These are phyloP conservation scores for Scedosporium aurantiacum DNA, from an alignment of 2,329 filamentous ascomycete species.

Conservation along the genomic window DNA sequence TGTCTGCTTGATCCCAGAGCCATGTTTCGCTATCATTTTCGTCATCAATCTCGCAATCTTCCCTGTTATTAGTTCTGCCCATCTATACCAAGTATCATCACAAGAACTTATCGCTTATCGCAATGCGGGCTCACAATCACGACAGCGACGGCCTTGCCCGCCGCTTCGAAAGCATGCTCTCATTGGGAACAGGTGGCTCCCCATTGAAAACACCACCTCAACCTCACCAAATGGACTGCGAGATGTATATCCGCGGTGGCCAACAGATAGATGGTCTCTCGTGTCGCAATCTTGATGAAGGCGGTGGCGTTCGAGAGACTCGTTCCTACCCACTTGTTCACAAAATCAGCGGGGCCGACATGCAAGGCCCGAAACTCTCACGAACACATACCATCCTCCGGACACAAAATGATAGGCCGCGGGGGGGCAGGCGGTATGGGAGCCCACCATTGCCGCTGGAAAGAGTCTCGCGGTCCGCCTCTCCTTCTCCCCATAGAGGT, in stretches of 20 bases:
- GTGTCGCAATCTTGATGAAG: background rate
- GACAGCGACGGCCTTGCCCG: background rate
- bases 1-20: no score
- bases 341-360: background rate
- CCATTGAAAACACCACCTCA: background rate
- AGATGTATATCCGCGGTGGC: background rate
- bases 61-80: no score
- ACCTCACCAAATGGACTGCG: background rate
- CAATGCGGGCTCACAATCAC: background rate
- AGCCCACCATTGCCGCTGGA: background rate
- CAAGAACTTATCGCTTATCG: background rate
- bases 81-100: no score
- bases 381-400: background rate
- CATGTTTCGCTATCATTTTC: no score
- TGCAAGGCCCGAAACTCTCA: background rate
- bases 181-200: background rate
- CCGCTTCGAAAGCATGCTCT: background rate
- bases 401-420: background rate
- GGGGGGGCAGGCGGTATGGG: background rate
- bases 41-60: no score
- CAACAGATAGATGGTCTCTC: background rate
- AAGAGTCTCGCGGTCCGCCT: background rate
- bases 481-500: background rate
- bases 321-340: background rate
- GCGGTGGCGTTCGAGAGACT: background rate